Base-by-base conservation (phyloP, 169 alveolate species). In the Babesia sp. region DNA sequence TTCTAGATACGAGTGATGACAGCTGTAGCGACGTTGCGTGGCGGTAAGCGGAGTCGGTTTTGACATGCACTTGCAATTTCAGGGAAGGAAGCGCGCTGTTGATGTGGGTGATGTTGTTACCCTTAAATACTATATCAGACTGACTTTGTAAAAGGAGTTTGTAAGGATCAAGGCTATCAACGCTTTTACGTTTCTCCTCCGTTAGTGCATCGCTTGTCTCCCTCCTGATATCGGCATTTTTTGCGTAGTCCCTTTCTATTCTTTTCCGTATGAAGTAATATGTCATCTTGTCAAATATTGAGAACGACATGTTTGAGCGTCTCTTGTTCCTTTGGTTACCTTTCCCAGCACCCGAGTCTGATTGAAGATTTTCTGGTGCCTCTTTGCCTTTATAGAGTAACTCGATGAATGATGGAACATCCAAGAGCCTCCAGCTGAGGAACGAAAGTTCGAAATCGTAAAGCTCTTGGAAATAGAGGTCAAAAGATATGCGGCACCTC, bases 391-490 rank as follows among this genome's bases (percentile, higher is more conserved):
- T 57, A 66, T 60, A 34, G 39, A 69, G 61, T 41, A 80, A 79
- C 29, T 58, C 69, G 26, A 42, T 33, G 20, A 71, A 79, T n/a
- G 93, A 87, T 4, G 75, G 75, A 31, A 79, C 50, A 53, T 80
- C 88, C 51, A 54, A 39, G 26, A 84, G 71, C 18, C 85, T 50
- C 88, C 90, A 87, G 41, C 75, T 73, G 36, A 87, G 70, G 67
- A 87, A 77, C 50, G 88, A 78, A 37, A 87, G 57, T 54, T 87
- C 93, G 64, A 87, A 87, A 71, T 87, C 93, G 69, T 87, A 87
- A 18, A 87, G 74, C 51, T 87, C 93, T 68, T 87, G 93, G 74
- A 87, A 87, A 45, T 74, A 87, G 36, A 87, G 71, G 33, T 83
- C 85, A 70, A 87, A 87, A 26, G 85, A 87, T 31, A 87, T 58